Evolutionary conservation across 352 stramenopile species (phyloP).

Genomic region (Phytophthora lateralis): DNA sequence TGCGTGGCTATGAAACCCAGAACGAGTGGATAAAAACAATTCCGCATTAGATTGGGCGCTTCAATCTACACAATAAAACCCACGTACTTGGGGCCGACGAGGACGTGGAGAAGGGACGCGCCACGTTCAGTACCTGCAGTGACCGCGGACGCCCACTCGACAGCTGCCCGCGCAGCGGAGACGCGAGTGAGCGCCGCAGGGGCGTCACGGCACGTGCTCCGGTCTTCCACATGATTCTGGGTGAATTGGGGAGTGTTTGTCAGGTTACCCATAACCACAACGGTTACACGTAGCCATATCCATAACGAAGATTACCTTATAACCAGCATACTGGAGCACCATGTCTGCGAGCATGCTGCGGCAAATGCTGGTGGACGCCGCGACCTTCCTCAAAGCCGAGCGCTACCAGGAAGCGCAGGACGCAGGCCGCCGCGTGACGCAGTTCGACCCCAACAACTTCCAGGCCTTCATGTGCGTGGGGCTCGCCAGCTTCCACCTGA

Average conservation of each 20-base stretch:
- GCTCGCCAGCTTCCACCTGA: conserved; percentile 73
- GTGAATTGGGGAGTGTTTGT: conserved; percentile 1
- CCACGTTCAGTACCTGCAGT: conserved; percentile 15
- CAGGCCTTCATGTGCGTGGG: conserved; percentile 84
- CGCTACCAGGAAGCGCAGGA: conserved; percentile 80
- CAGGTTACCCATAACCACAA: too few relatives aligned
- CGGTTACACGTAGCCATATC: too few relatives aligned
- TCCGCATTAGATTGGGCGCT: not conserved
- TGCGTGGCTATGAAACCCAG: conserved; percentile 25
- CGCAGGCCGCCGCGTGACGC: conserved; percentile 63
- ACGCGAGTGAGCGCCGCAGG: conserved; percentile 18
- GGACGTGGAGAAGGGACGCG: conserved; percentile 26
- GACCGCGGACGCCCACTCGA: not conserved
- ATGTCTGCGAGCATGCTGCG: conserved; percentile 77
- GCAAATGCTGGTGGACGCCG: conserved; percentile 83
- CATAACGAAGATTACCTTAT: too few relatives aligned
- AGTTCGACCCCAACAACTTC: conserved; percentile 84
- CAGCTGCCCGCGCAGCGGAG: conserved; percentile 5
- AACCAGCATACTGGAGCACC: not conserved
- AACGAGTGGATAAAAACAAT: not conserved
- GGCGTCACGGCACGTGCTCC: conserved; percentile 16
- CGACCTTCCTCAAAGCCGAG: conserved; percentile 67
- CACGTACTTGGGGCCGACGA: conserved; percentile 31
- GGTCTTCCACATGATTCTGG: conserved; percentile 35
- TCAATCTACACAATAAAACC: not conserved